Evolutionary conservation across 2,329 filamentous ascomycete species (phyloP), one percentile per base, ranked within the genome.

Genomic region (Colletotrichum godetiae): DNA sequence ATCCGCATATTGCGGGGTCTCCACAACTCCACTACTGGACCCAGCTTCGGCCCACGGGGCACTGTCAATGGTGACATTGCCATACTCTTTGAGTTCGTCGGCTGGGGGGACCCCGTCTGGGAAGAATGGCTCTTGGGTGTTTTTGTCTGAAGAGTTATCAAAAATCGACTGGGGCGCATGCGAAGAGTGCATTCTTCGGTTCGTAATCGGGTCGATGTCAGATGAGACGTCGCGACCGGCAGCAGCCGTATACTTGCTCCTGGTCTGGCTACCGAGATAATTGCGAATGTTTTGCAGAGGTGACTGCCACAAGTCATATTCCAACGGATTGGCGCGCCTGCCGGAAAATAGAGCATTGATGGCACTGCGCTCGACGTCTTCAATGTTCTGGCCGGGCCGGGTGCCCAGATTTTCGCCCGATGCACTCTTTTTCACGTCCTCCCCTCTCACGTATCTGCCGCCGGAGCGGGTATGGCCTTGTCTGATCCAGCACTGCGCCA

Each of bases 131-230:
- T 72, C 62, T 8, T 75, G 72, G 31, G 73, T 68, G 5, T 71
- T 67, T 19, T 61, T 42, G 7, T 65, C 31, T 13, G 68, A 58
- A 4, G 61, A 58, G 22, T 49, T 71, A 19, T 71, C 67, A 5
- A 78, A 76, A 0, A 46, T 6, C 13, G 66, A 65, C 12, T 73
- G 69, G n/a, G 74, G 68, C 1, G 75, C 75, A 66, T 73, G 76
- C 27, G 75, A 63, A 1, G 76, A 74, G 22, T 72, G 72, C 4
- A 89, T 83, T 73, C 85, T 89, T 42, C 88, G 85, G 74, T 91
- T 91, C 19, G 89, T 90, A 72, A 91, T 90, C 3, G 89, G 89
- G 69, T 91, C 89, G 56, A 91, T 90, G 24, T 84, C 79, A 60
- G 84, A 86, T 10, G 83, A 83, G 1, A 76, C 58, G 4, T 76